Percentiles rank a stretch among this genome's conserved stretches.
These are phyloP conservation scores for Gossypium thurberi DNA, from an alignment of 345 rosid genomes.

Conservation along the genomic window DNA sequence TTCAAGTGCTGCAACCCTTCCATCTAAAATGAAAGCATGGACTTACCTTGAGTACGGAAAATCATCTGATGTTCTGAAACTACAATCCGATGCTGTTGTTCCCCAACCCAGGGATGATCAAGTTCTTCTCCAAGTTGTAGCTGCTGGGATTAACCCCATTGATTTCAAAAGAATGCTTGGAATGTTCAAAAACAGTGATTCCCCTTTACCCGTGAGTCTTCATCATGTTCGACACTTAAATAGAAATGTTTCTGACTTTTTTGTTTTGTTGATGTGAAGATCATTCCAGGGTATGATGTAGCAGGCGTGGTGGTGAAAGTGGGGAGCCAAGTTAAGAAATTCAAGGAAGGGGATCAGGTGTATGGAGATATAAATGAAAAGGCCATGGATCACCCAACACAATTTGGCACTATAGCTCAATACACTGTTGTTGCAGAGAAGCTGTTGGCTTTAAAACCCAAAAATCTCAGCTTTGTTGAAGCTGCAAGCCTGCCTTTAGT, in stretches of 20 bases:
- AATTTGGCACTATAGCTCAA: conserved; percentile 76
- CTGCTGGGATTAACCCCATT: conserved; percentile 89
- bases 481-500: conserved; percentile 85
- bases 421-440: conserved; percentile 82
- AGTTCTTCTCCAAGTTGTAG: conserved; percentile 71
- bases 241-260: neutral
- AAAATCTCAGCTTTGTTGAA: conserved; percentile 62
- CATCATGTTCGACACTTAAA: neutral
- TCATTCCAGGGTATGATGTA: conserved; percentile 90
- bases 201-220: conserved; percentile 65
- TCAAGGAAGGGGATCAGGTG: conserved; percentile 80
- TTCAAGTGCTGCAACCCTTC: conserved; percentile 1
- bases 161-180: conserved; percentile 81
- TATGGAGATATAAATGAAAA: conserved; percentile 79
- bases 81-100: conserved; percentile 48
- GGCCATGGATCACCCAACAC: conserved; percentile 76
- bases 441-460: conserved; percentile 67
- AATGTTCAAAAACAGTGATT: conserved; percentile 67
- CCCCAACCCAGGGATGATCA: conserved; percentile 78
- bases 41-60: conserved; percentile 66
- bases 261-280: conserved; percentile 28
- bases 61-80: conserved; percentile 58
- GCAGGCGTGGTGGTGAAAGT: conserved; percentile 85
- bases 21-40: conserved; percentile 71
- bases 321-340: conserved; percentile 60